Evolutionary conservation across 177 flowering plant genomes (phyloP), one percentile per base, ranked within the genome.

Genomic region (Vitis hybrid): DNA sequence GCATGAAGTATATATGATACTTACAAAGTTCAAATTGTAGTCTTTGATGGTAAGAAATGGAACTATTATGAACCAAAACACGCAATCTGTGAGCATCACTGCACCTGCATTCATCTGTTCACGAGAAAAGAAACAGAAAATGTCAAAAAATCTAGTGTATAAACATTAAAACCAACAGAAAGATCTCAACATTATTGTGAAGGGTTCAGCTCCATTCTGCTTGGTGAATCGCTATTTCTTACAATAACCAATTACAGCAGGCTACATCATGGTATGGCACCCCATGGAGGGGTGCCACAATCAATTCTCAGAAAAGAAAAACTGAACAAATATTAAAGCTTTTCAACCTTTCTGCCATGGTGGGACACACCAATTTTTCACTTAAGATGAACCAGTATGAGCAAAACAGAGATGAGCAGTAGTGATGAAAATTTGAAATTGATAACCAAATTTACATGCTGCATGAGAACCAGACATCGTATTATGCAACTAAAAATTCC

Each of bases 91-190:
- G 64, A 94, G 93, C 80, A 91, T 70, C 60, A 90, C 97, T 54
- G 97, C 99, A 56, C 99, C 97, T 73, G 96, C 98, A 88, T 77
- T 86, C 78, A 89, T 88, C 98, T 91, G 84, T 66, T 69, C 15
- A 62, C 50, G 64, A 51, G 48, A 75, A 52, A 74, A 74, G 34
- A 48, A 30, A 50, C 32, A 52, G 17, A 54, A 19, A 56, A 19
- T 11, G 19, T 59, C 65, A 67, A 58, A 12, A 67, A 67, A 51
- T n/a, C 48, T 48, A 23, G 6, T 10, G 6, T 58, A 50, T 18
- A 12, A 12, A 54, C 15, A 1, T 10, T 17, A 52, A 30, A 54
- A 5, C 26, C 14, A 66, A 50, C 32, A 50, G 34, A 64, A 64
- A 39, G 45, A 39, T 39, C 45, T 39, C 45, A 5, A 39, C 45